These are phyloP conservation scores for Trichophyton mentagrophytes DNA, from an alignment of 2,329 filamentous ascomycete genomes.

Conservation along the genomic window DNA sequence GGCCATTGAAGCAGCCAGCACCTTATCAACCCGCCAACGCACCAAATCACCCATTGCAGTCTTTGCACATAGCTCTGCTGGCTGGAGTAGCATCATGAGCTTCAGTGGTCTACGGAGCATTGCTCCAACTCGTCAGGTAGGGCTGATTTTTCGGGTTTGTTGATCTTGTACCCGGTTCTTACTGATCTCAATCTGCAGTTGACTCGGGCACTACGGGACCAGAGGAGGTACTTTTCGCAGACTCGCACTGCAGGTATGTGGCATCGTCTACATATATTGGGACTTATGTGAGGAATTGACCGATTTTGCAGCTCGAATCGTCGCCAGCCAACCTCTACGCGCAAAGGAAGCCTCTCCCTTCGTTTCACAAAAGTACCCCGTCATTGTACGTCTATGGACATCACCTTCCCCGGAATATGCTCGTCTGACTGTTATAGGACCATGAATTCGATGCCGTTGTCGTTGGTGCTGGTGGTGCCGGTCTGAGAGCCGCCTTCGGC, in stretches of 20 bases:
- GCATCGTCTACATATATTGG: constrained; percentile 16
- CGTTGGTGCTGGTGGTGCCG: constrained; percentile 51
- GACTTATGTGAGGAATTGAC: neutral
- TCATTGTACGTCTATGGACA: constrained; percentile 55
- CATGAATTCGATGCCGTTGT: constrained; percentile 98
- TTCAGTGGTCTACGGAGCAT: constrained; percentile 39
- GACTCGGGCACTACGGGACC: constrained; percentile 48
- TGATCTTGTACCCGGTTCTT: neutral
- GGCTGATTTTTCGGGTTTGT: constrained; percentile 15
- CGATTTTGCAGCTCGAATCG: constrained; percentile 55
- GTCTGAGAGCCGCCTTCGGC: constrained; percentile 51
- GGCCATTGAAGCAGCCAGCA: constrained; percentile 3
- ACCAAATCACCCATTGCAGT: constrained; percentile 11
- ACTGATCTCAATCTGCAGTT: constrained; percentile 37
- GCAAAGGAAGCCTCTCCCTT: constrained; percentile 87
- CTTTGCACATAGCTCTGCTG: constrained; percentile 3
- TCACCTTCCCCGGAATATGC: neutral
- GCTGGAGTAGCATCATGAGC: constrained; percentile 33
- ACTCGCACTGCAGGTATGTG: constrained; percentile 61
- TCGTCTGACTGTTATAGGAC: constrained; percentile 43
- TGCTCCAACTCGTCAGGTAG: constrained; percentile 37
- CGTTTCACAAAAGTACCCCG: constrained; percentile 79
- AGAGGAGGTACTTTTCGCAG: constrained; percentile 72
- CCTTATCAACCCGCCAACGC: constrained; percentile 3
- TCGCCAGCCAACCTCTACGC: constrained; percentile 71